A percentile compares a stretch with the other conserved stretches of the same genome.
These are phyloP conservation scores for Geosmithia flava DNA, from an alignment of 2,329 filamentous ascomycete genomes.

Conservation along the genomic window DNA sequence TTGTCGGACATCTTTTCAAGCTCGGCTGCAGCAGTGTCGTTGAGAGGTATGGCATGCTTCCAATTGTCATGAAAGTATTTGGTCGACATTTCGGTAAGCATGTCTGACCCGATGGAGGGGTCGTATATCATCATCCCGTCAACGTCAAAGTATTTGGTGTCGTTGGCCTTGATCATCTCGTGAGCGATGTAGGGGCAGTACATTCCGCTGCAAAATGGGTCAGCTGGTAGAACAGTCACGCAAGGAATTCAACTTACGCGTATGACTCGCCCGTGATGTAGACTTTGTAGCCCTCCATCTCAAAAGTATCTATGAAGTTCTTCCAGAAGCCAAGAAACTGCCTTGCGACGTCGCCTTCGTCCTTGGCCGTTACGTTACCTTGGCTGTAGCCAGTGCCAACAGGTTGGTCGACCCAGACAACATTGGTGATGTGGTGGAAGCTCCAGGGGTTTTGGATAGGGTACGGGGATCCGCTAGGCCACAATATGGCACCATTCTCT, in stretches of 20 bases:
- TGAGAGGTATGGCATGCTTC: constrained; percentile 48
- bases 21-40: constrained; percentile 40
- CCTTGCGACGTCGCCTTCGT: constrained; percentile 54
- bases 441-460: constrained; percentile 56
- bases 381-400: constrained; percentile 56
- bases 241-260: not conserved
- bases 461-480: constrained; percentile 57
- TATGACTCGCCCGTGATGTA: constrained; percentile 65
- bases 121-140: constrained; percentile 62
- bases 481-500: constrained; percentile 64
- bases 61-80: constrained; percentile 50
- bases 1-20: constrained; percentile 37
- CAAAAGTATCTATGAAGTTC: constrained; percentile 63
- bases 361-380: constrained; percentile 49
- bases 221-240: not conserved
- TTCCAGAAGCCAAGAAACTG: constrained; percentile 71
- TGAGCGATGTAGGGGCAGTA: constrained; percentile 57
- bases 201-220: not conserved
- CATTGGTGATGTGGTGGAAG: constrained; percentile 64
- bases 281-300: constrained; percentile 53
- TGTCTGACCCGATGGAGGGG: constrained; percentile 44
- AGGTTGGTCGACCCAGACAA: constrained; percentile 64
- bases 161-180: constrained; percentile 55
- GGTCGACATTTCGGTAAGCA: constrained; percentile 31
- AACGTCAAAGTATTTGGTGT: constrained; percentile 56